These are phyloP conservation scores for Fraxinus sp. DNA, from an alignment of 305 asterid genomes.

Conservation along the genomic window DNA sequence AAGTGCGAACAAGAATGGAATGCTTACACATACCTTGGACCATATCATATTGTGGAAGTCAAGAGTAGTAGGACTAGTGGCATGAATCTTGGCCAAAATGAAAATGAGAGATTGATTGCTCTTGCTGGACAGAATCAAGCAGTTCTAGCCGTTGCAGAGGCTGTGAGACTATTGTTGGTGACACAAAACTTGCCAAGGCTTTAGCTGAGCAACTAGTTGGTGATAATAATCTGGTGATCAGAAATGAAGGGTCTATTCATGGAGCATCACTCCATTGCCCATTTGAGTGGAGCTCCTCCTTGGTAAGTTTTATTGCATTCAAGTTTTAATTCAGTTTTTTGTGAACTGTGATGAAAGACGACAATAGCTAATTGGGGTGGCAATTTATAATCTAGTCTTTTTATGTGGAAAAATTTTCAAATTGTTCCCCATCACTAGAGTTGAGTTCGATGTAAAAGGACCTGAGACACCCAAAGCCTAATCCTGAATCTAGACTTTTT, in stretches of 20 bases:
- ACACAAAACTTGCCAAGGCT: slow-evolving; percentile 84
- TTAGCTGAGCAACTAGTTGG: slow-evolving; percentile 79
- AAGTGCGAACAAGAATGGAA: slow-evolving; percentile 38
- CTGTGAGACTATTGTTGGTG: slow-evolving; percentile 90
- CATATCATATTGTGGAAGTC: slow-evolving; percentile 80
- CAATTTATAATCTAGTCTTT: background rate
- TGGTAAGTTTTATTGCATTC: slow-evolving; percentile 47
- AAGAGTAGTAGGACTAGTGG: slow-evolving; percentile 88
- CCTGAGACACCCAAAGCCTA: background rate
- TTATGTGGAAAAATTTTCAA: background rate
- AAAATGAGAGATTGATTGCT: slow-evolving; percentile 68
- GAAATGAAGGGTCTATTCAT: slow-evolving; percentile 85
- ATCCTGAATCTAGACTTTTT: background rate
- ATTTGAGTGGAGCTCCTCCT: slow-evolving; percentile 87
- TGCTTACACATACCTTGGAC: slow-evolving; percentile 80
- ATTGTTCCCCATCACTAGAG: background rate
- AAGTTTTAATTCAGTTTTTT: background rate
- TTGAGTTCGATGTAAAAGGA: background rate
- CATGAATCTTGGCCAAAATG: slow-evolving; percentile 80
- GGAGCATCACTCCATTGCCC: slow-evolving; percentile 85
- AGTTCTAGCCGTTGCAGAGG: slow-evolving; percentile 72
- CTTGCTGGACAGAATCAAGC: slow-evolving; percentile 74
- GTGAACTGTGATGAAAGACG: background rate
- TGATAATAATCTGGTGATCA: slow-evolving; percentile 63
- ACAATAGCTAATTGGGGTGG: background rate